phyloP scores from a whole-genome alignment of 208 protist genomes.

The Leishmania arabica region DNA sequence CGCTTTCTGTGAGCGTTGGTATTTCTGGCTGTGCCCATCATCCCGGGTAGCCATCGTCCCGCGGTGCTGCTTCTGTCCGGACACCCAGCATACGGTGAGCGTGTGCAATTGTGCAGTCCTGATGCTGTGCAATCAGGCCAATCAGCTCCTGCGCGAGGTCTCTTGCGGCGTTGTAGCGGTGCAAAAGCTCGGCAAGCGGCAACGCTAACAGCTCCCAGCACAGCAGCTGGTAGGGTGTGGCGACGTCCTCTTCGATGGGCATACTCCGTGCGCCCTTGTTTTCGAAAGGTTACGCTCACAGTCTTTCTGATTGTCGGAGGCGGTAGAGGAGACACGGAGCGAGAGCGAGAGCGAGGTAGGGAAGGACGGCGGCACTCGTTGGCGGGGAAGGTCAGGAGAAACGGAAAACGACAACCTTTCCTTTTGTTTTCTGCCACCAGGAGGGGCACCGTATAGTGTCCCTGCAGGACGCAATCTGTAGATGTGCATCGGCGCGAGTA shows the following conservation, averaged over 20 bases:
- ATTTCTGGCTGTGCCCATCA: not conserved
- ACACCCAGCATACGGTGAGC: slow-evolving; percentile 32
- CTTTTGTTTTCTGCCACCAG: not conserved
- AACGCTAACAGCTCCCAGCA: slow-evolving; percentile 6
- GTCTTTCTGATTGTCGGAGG: slow-evolving; percentile 3
- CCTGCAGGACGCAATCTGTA: not conserved
- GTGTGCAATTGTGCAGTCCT: slow-evolving; percentile 32
- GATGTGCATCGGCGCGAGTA: not conserved
- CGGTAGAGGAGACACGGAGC: not conserved
- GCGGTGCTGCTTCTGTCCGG: not conserved
- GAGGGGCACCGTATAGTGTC: not conserved
- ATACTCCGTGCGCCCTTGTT: not conserved
- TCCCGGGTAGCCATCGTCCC: not conserved
- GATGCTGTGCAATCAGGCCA: slow-evolving; percentile 27
- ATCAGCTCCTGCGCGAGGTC: slow-evolving; percentile 40
- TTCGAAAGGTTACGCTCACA: not conserved
- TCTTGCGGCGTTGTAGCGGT: slow-evolving; percentile 47
- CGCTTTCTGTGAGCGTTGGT: not conserved
- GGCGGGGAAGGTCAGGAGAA: not conserved
- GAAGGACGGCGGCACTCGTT: not conserved
- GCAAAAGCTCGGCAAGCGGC: slow-evolving; percentile 23
- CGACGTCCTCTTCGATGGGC: not conserved
- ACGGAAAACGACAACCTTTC: not conserved
- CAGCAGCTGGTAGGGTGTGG: slow-evolving; percentile 6
- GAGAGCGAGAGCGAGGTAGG: not conserved